Evolutionary conservation across 805 yeast genomes (phyloP).

Genomic region (Lachancea sp.): DNA sequence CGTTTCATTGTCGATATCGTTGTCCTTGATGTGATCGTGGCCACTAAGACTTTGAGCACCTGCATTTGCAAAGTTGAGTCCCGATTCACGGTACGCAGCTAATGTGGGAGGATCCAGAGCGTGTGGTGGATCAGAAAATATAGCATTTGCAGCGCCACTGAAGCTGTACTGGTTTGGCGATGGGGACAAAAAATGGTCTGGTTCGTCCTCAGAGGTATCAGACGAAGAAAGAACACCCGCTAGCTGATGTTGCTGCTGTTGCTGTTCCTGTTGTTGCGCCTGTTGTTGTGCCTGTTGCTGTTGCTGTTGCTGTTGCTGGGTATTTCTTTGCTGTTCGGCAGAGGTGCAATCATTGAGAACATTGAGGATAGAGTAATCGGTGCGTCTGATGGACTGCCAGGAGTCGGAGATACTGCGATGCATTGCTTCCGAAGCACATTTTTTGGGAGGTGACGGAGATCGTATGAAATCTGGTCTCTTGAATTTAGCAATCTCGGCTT

Average conservation of each 20-base stretch:
- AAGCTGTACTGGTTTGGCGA: constrained; percentile 7
- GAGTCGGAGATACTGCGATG: constrained; percentile 23
- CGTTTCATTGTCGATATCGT: constrained; percentile 19
- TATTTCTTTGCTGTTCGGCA: constrained; percentile 1
- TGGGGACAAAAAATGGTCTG: constrained; percentile 14
- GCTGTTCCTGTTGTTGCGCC: neutral
- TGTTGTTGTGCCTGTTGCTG: neutral
- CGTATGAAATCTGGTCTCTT: neutral
- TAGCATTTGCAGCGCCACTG: neutral
- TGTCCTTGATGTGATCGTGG: constrained; percentile 3
- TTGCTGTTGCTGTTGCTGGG: neutral
- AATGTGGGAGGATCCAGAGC: constrained; percentile 3
- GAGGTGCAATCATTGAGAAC: constrained; percentile 9
- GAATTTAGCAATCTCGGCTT: neutral
- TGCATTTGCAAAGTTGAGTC: neutral
- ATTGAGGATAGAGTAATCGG: constrained; percentile 17
- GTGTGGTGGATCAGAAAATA: constrained; percentile 2
- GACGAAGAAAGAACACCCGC: constrained; percentile 23
- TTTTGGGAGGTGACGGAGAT: constrained; percentile 1
- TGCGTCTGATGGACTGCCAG: constrained; percentile 26
- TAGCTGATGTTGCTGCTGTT: constrained; percentile 3
- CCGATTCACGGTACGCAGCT: neutral
- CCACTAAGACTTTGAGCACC: neutral
- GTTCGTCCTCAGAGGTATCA: constrained; percentile 31
- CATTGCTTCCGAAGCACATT: constrained; percentile 2